Evolutionary conservation across 495 filamentous ascomycete species (phyloP), one percentile per base, ranked within the genome.

Genomic region (Filosporella fistucella): DNA sequence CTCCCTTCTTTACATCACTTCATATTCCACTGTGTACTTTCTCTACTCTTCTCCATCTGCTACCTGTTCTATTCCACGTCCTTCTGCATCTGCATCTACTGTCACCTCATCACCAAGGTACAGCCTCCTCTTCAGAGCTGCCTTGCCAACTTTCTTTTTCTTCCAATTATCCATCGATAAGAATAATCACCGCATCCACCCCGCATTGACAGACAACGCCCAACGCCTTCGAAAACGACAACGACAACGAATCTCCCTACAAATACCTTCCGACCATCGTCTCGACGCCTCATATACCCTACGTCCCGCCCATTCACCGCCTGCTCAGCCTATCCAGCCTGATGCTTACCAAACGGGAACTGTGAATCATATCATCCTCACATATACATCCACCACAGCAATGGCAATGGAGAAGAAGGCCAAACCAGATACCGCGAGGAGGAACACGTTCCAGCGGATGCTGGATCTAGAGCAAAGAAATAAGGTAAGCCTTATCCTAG

Each of bases 391-490:
- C 17, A 21, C 35, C 16, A 38, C 23, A 21, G 11, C 35, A 11
- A 38, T 21, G 8, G 21, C 28, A 11, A 21, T 5, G 35, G 18
- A 5, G 7, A 12, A 6, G 12, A 25, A 46, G 5, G n/a, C 21
- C 22, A 13, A 22, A 6, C 38, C 43, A 10, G 16, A 25, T 4
- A 26, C 37, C 1, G 50, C 64, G 22, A 64, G 67, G 54, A 55
- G 64, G 52, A 64, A 61, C 54, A 72, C 65, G 51, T 69, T 76
- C 36, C 63, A 71, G 48, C 60, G 59, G 23, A 72, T 78, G 73
- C 57, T 75, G 39, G 72, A 76, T 54, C 59, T 76, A 45, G 74
- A 76, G 55, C 70, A 69, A 49, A 64, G 62, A 59, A 64, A 66
- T 61, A 75, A 76, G 72, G 74, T 76, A 66, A 61, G 68, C 59